These are phyloP conservation scores for Solanum virginianum DNA, from an alignment of 257 asterid species.

Conservation along the genomic window DNA sequence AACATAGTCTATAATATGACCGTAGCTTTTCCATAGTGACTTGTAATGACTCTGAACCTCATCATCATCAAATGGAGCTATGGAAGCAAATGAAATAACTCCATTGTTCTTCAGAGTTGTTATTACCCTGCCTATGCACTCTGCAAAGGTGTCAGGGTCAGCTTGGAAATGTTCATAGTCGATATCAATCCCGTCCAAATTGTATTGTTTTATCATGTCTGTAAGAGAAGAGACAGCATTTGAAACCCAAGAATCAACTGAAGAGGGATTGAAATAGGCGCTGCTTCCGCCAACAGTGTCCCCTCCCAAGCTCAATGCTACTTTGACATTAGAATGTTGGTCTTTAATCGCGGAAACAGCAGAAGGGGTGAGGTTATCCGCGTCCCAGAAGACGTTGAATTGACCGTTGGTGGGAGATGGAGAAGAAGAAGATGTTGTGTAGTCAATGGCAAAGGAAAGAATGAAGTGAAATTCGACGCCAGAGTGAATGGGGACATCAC, in stretches of 20 bases:
- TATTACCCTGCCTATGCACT: conserved; percentile 40
- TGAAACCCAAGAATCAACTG: conserved; percentile 50
- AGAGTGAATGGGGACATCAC: conserved; percentile 52
- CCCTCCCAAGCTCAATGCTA: conserved; percentile 54
- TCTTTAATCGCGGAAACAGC: conserved; percentile 35
- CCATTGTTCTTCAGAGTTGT: conserved; percentile 31
- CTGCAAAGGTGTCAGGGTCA: conserved; percentile 29
- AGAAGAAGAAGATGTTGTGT: conserved; percentile 42
- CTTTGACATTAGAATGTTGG: conserved; percentile 40
- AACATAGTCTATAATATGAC: conserved; percentile 44
- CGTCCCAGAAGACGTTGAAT: conserved; percentile 69
- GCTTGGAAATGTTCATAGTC: conserved; percentile 65
- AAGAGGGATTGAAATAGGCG: conserved; percentile 45
- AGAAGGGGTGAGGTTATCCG: conserved; percentile 38
- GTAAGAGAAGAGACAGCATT: conserved; percentile 69
- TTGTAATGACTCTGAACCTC: conserved; percentile 53
- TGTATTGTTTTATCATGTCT: conserved; percentile 24
- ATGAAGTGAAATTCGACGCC: conserved; percentile 73
- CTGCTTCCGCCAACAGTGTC: conserved; percentile 33
- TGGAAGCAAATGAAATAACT: conserved; percentile 60
- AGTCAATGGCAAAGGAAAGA: conserved; percentile 77
- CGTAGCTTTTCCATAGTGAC: conserved; percentile 52
- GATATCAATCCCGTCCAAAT: conserved; percentile 56
- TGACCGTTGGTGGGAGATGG: conserved; percentile 54
- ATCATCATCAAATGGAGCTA: conserved; percentile 62